phyloP scores from a whole-genome alignment of 805 yeast species.

The Ogataea nakhonphanomensis region DNA sequence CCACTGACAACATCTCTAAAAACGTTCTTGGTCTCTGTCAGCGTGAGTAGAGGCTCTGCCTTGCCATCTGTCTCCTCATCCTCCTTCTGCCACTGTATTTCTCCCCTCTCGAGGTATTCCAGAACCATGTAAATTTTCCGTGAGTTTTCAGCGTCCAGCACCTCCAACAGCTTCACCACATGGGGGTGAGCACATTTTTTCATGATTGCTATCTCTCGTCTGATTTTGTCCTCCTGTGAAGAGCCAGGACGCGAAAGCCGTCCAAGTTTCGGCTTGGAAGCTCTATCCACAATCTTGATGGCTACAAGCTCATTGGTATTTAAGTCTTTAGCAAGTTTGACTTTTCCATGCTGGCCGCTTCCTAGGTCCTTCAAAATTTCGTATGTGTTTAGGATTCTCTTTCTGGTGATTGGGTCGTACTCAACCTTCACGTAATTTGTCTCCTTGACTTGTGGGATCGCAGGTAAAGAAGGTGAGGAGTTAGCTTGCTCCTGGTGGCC shows the following conservation, averaged over 20 bases:
- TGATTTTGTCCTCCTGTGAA: conserved; percentile 64
- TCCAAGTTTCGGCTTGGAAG: conserved; percentile 52
- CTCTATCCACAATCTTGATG: conserved; percentile 85
- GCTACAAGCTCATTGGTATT: conserved; percentile 72
- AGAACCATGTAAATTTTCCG: conserved; percentile 85
- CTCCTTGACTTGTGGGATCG: conserved; percentile 59
- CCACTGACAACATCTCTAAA: conserved; percentile 85
- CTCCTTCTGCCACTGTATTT: conserved; percentile 71
- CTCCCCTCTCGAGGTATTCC: conserved; percentile 89
- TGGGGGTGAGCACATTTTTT: conserved; percentile 89
- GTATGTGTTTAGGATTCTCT: conserved; percentile 82
- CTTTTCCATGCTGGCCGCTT: conserved; percentile 98
- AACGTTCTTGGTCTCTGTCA: conserved; percentile 64
- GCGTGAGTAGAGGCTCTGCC: conserved; percentile 61
- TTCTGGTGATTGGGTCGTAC: conserved; percentile 80
- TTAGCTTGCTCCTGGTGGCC: conserved; percentile 4
- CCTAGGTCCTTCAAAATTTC: conserved; percentile 88
- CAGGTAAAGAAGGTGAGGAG: background rate
- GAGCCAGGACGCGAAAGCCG: conserved; percentile 31
- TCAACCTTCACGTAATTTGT: conserved; percentile 77
- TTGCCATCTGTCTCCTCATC: conserved; percentile 24
- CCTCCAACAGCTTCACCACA: conserved; percentile 83
- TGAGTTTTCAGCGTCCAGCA: conserved; percentile 78
- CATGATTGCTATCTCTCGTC: conserved; percentile 89
- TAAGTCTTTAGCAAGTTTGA: conserved; percentile 79